A percentile compares a stretch with the other conserved stretches of the same genome.
Evolutionary conservation across 73 alveolate genomes (phyloP).

Genomic region (Symbiodinium natans): DNA sequence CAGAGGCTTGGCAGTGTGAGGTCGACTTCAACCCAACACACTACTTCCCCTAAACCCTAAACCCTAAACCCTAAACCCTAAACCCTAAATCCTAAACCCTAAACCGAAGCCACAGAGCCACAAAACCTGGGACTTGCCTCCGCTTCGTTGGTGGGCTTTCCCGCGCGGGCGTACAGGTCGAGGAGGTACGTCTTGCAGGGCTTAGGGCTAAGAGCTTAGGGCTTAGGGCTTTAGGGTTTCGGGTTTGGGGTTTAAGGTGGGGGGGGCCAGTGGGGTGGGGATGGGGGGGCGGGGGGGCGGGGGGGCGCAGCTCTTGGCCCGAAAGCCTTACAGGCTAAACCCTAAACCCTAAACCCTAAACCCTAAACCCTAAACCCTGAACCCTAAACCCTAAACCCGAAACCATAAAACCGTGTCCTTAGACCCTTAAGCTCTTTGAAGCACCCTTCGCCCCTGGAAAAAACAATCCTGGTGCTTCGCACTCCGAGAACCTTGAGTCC

Average conservation of each 20-base stretch:
- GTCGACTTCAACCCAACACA: too few relatives aligned
- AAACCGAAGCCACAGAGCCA: background rate
- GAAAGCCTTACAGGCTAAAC: background rate
- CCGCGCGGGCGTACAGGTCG: background rate
- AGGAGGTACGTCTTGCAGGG: background rate
- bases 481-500: too few relatives aligned
- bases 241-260: background rate
- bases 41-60: background rate
- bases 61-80: too few relatives aligned
- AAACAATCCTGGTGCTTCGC: too few relatives aligned
- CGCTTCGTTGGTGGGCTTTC: slow-evolving; percentile 2
- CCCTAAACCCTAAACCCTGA: too few relatives aligned
- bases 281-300: too few relatives aligned
- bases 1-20: too few relatives aligned
- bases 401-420: too few relatives aligned
- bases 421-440: too few relatives aligned
- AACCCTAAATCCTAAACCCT: background rate
- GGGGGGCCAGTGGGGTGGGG: background rate
- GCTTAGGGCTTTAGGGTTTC: background rate
- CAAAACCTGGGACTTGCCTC: background rate
- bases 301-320: too few relatives aligned
- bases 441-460: too few relatives aligned
- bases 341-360: background rate
- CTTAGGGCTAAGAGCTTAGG: background rate
- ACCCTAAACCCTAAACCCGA: too few relatives aligned